Base-by-base conservation (phyloP, 495 filamentous ascomycete species). In the Penicillium cosmopolitanum region DNA sequence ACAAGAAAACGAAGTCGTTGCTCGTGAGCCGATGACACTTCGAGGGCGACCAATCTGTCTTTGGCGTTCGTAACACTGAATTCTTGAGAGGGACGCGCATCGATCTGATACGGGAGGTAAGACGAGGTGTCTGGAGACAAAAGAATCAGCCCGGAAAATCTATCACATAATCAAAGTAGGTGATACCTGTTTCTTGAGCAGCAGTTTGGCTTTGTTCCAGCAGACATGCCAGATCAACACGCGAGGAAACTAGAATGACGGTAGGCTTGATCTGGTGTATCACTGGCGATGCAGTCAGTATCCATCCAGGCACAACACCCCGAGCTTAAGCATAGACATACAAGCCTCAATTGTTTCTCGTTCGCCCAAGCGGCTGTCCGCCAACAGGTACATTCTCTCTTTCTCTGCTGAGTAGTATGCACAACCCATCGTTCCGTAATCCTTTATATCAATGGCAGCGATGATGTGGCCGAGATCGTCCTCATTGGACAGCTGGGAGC, bases 371-470 rank as follows among this genome's bases (percentile, higher is more conserved):
- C 83, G 82, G n/a, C 89, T 81, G 67, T 98, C 95, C 62, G 93
- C 87, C 65, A 96, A 85, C 50, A 97, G 73, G 34, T 88, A 89
- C 12, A 98, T 72, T 50, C 78, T 87, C 68, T 92, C 87, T 34
- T 96, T 86, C 43, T 82, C 73, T 4, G 86, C 87, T 19, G 88
- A 79, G 71, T 94, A 98, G 71, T 95, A 96, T 23, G 90, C 87
- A 69, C 93, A 98, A 5, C 95, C 95, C 13, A 98, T 80, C 0
- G 84, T 89, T 0, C 84, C 87, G 13, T 84, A 77, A 19, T 89
- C 85, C 54, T 82, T 85, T 66, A 92, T 80, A 56, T 97, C 91
- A 28, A 97, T 77, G 1, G 91, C 93, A 84, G 93, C 91, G 57
- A 98, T 86, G 34, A 95, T 77, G 70, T 96, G 92, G 59, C 85